These are phyloP conservation scores for Knufia petricola DNA, from an alignment of 2,329 filamentous ascomycete species.

Conservation along the genomic window DNA sequence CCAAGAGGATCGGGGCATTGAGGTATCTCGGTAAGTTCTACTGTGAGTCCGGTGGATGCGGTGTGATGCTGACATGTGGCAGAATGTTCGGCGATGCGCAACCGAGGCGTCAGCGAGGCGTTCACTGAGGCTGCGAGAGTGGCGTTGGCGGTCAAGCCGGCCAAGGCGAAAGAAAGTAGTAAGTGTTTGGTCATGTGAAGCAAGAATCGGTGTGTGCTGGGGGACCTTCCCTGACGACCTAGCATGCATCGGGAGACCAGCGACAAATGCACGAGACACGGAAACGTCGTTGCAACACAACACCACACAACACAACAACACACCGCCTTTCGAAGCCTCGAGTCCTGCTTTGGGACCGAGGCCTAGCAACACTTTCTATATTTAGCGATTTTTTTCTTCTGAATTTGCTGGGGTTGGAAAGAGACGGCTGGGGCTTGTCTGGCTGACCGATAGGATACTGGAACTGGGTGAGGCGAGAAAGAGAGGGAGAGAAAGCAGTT, in stretches of 20 bases:
- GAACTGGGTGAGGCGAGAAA: too few species aligned
- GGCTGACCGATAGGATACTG: too few species aligned
- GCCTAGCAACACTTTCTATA: neutral
- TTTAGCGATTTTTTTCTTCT: conserved; percentile 7
- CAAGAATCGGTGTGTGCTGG: neutral
- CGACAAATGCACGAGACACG: too few species aligned
- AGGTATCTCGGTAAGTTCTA: conserved; percentile 64
- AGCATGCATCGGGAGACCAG: too few species aligned
- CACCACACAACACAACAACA: neutral
- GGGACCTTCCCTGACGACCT: too few species aligned
- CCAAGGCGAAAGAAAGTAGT: conserved; percentile 27
- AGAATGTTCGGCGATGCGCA: conserved; percentile 98
- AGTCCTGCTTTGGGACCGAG: too few species aligned
- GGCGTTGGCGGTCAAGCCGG: conserved; percentile 52
- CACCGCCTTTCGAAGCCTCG: neutral
- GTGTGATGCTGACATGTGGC: conserved; percentile 13
- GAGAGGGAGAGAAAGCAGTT: too few species aligned
- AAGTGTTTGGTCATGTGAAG: conserved; percentile 23
- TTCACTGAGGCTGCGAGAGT: conserved; percentile 97
- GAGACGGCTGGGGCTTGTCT: too few species aligned
- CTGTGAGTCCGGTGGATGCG: neutral
- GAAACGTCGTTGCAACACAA: too few species aligned
- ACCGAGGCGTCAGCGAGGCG: conserved; percentile 94
- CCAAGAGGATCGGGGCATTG: conserved; percentile 80
- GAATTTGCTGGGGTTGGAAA: too few species aligned